Base-by-base conservation (phyloP, 2,329 filamentous ascomycete species). In the Talaromyces piceae region DNA sequence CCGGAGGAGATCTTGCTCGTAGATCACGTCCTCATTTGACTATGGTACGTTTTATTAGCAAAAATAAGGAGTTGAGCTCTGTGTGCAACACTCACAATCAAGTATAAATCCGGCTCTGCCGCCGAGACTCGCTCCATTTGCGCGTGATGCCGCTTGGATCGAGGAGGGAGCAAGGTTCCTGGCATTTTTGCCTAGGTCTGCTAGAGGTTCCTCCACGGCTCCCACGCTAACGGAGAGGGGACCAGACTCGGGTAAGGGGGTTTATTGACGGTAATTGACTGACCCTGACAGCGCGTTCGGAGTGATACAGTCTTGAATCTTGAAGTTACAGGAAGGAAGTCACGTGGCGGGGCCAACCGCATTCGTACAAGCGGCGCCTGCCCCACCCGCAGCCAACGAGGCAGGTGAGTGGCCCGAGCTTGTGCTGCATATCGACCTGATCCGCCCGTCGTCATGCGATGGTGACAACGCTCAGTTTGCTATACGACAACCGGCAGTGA, bases 1-100 rank as follows among this genome's bases (percentile, higher is more conserved):
- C 60, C 91, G 87, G 58, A 93, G 76, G 55, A 97, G 83, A 69
- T 98, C 93, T 72, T 96, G 91, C 73, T 98, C 94, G 77, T 97
- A 98, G 55, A 95, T 81, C 50, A 88, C 85, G 73, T 98, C 93
- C 73, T 94, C 89, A 66, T 90, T 87, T 61, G 83, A 79, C 82
- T 91, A 68, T 58, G 70, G 58, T 61, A 28, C 72, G 66, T 57
- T 66, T 66, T 11, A 59, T 68, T 51, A 66, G 65, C 48, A 30
- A 60, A 63, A 58, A 63, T 56, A 61, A 37, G 52, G 52, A 45
- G 50, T 31, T 12, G 22, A 33, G 16, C n/a, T 18, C 20, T 50
- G 30, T 49, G 51, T 50, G 48, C 44, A 41, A 47, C 18, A 63
- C 71, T 67, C 57, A 73, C 72, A 50, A 74, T 73, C 61, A 74